Conservation (phyloP, 2,329 filamentous ascomycete species). For the Akanthomyces lecanii region DNA sequence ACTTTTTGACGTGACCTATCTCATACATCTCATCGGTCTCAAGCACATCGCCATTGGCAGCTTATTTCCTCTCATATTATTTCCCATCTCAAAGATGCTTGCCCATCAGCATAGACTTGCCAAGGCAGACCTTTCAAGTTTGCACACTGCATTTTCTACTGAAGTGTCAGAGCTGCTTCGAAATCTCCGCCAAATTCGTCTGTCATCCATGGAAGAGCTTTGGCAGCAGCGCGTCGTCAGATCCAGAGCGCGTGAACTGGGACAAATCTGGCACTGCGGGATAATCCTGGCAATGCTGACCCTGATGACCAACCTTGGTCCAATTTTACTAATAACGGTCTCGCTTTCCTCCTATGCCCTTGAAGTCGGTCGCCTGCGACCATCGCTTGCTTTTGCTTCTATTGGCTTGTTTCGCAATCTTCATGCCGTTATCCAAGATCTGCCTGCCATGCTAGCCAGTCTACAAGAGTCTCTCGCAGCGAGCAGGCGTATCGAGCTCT, state of each 20-base stretch:
- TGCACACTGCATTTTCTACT: conserved; percentile 5
- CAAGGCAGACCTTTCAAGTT: conserved; percentile 2
- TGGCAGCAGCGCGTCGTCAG: conserved; percentile 7
- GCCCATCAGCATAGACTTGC: conserved; percentile 4
- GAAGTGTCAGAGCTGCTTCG: conserved; percentile 14
- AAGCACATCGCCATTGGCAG: conserved; percentile 14
- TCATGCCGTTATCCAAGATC: conserved; percentile 9
- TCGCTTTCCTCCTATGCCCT: conserved; percentile 15
- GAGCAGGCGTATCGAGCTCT: conserved; percentile 12
- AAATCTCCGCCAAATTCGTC: conserved; percentile 17
- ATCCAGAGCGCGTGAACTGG: conserved; percentile 10
- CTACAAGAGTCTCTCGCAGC: conserved; percentile 14
- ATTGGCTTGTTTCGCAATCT: conserved; percentile 15
- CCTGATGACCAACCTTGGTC: conserved; percentile 12
- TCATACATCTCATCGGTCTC: conserved; percentile 12
- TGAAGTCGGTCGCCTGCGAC: conserved; percentile 8
- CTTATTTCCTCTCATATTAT: conserved; percentile 3
- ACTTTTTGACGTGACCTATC: conserved; percentile 15
- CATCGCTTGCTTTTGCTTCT: conserved; percentile 18
- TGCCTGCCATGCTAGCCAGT: conserved; percentile 10
- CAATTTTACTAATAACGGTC: conserved; percentile 10
- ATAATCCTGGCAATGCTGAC: conserved; percentile 12
- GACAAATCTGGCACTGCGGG: conserved; percentile 13
- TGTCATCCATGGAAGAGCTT: conserved; percentile 15
- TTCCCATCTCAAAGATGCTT: conserved; percentile 16